Evolutionary conservation across 805 yeast species (phyloP).

Genomic region (Kazachstania bromeliacearum): DNA sequence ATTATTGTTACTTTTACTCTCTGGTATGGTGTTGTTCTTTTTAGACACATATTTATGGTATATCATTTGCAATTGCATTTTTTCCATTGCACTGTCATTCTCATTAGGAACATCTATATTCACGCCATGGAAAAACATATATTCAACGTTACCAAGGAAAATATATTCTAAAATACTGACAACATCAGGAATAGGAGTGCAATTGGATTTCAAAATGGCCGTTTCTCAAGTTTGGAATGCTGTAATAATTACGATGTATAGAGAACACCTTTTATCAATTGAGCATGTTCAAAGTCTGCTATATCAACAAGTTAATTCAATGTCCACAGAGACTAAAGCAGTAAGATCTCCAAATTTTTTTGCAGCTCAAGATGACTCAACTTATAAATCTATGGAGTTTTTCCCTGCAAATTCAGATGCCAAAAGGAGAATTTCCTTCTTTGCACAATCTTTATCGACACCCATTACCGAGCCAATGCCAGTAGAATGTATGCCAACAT

Average conservation of each 20-base stretch:
- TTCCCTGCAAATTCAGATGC: conserved; percentile 66
- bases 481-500: conserved; percentile 63
- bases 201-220: conserved; percentile 42
- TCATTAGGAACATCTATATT: conserved; percentile 73
- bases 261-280: conserved; percentile 66
- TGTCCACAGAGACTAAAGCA: conserved; percentile 31
- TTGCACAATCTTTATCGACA: conserved; percentile 82
- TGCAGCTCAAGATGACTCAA: conserved; percentile 72
- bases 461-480: conserved; percentile 71
- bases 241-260: conserved; percentile 69
- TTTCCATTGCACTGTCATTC: conserved; percentile 62
- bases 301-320: conserved; percentile 40
- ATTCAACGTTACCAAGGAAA: conserved; percentile 66
- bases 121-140: conserved; percentile 84
- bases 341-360: conserved; percentile 70
- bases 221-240: conserved; percentile 78
- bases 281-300: conserved; percentile 63
- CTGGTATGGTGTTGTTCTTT: conserved; percentile 62
- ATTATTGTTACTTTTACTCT: conserved; percentile 41
- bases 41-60: conserved; percentile 83
- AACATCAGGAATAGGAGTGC: conserved; percentile 38
- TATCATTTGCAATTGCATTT: conserved; percentile 66
- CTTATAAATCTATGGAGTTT: conserved; percentile 43
- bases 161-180: conserved; percentile 61
- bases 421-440: conserved; percentile 71